phyloP scores from a whole-genome alignment of 2,329 filamentous ascomycete species.

The Ophiostoma sp. region DNA sequence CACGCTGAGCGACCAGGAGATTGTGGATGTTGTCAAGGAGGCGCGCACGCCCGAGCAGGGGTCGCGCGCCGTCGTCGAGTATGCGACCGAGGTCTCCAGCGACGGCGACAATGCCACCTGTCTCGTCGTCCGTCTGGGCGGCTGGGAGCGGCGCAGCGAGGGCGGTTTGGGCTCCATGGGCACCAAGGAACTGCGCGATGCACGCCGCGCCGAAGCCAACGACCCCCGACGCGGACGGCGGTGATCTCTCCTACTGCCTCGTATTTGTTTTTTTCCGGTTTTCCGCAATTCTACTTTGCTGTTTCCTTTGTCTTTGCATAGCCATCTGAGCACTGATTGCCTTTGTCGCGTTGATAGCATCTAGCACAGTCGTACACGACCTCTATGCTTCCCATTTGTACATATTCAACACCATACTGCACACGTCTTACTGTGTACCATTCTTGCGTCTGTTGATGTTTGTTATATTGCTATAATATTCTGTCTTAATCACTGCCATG shows the following conservation, averaged over 20 bases:
- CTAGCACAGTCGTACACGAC: neutral
- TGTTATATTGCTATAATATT: too few relatives aligned
- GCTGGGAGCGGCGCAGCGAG: constrained; percentile 69
- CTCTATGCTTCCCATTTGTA: neutral
- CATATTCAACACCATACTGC: neutral
- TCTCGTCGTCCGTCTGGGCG: constrained; percentile 60
- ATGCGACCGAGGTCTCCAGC: constrained; percentile 76
- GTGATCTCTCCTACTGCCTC: constrained; percentile 28
- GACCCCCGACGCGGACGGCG: constrained; percentile 69
- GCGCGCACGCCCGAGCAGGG: constrained; percentile 85
- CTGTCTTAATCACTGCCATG: neutral
- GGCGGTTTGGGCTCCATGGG: constrained; percentile 84
- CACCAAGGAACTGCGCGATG: constrained; percentile 87
- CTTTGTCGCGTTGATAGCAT: neutral
- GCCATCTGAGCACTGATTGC: neutral
- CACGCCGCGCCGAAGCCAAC: constrained; percentile 70
- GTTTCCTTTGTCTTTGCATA: neutral
- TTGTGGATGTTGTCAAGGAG: constrained; percentile 94
- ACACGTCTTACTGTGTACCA: neutral
- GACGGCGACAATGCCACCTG: constrained; percentile 66
- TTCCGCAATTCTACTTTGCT: too few relatives aligned
- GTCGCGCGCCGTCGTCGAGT: constrained; percentile 70
- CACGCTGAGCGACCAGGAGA: constrained; percentile 83
- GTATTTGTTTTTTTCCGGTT: too few relatives aligned
- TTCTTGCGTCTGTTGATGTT: neutral